Evolutionary conservation across 2,329 filamentous ascomycete species (phyloP).

Genomic region (Nigrograna mackinnonii): DNA sequence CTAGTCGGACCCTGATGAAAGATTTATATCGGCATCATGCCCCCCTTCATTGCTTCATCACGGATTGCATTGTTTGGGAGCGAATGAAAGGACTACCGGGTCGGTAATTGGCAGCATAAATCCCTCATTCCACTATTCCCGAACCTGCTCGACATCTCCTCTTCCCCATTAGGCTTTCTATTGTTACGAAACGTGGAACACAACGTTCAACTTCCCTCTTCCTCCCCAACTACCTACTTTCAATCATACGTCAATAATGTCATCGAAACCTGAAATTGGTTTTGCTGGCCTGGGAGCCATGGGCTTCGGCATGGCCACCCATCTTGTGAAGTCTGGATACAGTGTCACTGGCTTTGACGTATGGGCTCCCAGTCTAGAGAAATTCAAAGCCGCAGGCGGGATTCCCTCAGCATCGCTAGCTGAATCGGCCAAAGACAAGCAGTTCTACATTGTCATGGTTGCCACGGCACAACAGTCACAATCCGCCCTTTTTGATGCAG

Average conservation of each 20-base stretch:
- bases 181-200: no score
- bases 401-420: conserved; percentile 61
- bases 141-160: no score
- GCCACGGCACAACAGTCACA: conserved; percentile 72
- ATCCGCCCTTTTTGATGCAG: conserved; percentile 64
- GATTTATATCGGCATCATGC: no score
- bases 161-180: no score
- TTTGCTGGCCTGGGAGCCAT: conserved; percentile 81
- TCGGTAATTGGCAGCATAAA: no score
- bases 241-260: conserved; percentile 17
- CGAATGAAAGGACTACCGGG: no score
- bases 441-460: conserved; percentile 74
- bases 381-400: conserved; percentile 67
- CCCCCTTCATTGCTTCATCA: no score
- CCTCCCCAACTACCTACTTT: no score
- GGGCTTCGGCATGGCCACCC: conserved; percentile 80
- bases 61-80: no score
- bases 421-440: conserved; percentile 62
- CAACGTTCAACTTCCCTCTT: no score
- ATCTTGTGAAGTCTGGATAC: conserved; percentile 70
- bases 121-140: no score
- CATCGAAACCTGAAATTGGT: conserved; percentile 55
- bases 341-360: conserved; percentile 73
- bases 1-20: no score
- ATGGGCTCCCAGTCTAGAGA: conserved; percentile 67